phyloP scores from a whole-genome alignment of 2,329 filamentous ascomycete genomes.

The Tolypocladium cylindrosporum region DNA sequence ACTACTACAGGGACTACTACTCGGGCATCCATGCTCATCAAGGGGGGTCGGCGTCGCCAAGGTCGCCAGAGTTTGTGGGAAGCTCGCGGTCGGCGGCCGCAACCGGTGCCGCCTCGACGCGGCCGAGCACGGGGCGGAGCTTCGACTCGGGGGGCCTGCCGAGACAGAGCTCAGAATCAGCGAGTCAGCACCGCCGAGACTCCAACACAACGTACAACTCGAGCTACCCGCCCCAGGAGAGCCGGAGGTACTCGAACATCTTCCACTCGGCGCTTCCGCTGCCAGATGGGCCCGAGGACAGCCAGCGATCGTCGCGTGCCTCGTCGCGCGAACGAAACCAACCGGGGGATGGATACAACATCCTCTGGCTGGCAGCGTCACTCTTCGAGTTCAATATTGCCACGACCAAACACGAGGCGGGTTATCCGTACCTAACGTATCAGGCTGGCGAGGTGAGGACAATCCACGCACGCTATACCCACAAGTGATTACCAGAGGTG shows the following conservation, averaged over 20 bases:
- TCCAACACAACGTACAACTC: conserved; percentile 46
- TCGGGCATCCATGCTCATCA: conserved; percentile 26
- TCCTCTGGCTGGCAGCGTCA: conserved; percentile 85
- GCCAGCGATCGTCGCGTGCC: conserved; percentile 43
- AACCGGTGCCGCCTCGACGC: conserved; percentile 26
- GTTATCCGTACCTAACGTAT: conserved; percentile 93
- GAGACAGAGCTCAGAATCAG: conserved; percentile 42
- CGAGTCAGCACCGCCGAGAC: conserved; percentile 36
- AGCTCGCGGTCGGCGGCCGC: conserved; percentile 38
- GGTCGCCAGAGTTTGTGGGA: conserved; percentile 41
- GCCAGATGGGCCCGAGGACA: conserved; percentile 52
- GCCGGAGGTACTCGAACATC: conserved; percentile 58
- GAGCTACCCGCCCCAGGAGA: conserved; percentile 32
- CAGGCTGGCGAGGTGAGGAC: conserved; percentile 72
- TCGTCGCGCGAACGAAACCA: conserved; percentile 49
- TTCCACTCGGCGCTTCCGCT: conserved; percentile 84
- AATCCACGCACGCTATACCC: too few species aligned
- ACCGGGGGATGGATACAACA: conserved; percentile 50
- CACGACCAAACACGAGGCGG: conserved; percentile 80
- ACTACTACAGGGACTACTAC: conserved; percentile 47
- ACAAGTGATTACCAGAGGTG: not conserved
- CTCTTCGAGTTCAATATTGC: conserved; percentile 97
- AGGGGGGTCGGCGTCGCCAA: conserved; percentile 48
- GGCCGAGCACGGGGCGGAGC: conserved; percentile 52
- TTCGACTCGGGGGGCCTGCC: conserved; percentile 42